Evolutionary conservation across 768 basidiomycete genomes (phyloP), one percentile per base, ranked within the genome.

Genomic region (Auricularia sp.): DNA sequence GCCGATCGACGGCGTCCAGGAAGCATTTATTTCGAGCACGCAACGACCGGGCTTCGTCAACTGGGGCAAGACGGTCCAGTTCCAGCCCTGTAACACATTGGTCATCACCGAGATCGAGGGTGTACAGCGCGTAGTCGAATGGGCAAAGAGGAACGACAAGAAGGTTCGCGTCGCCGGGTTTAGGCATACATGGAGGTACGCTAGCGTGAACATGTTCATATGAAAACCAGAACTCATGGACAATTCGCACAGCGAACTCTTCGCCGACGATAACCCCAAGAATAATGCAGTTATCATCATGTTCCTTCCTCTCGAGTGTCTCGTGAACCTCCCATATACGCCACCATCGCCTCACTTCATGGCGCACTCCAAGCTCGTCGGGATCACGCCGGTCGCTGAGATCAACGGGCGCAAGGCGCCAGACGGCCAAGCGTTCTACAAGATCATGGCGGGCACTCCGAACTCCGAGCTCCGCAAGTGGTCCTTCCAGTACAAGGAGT

Each of bases 381-480:
- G 44, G 10, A 45, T 45, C 10, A 45, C 44, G 3, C 44, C 18
- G 11, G 44, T 45, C 44, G 18, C 10, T 45, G 18, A 18, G 11
- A 18, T 45, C 18, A 10, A 45, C 1, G 44, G 44, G 11, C 44
- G 44, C 44, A 10, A 10, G 10, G 44, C 44, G 44, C 44, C 44
- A 11, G 18, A 10, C 10, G 44, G 44, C 10, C 44, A 45, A 10
- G 11, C 10, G 18, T 45, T 45, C 44, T 45, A 18, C 44, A 45
- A 45, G 44, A 45, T 45, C 18, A 45, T 45, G 70, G 73, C 72
- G 16, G 72, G 71, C 2, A 70, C 69, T 14, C 72, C 71, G 18
- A 73, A 74, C 68, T 69, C 73, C n/a, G 65, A 70, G 47, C 71
- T 74, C 67, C 71, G 73, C 35, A 29, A 63, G 54, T 74, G 72